phyloP scores from a whole-genome alignment of 441 rosid species.

The Gossypium gossypioides region DNA sequence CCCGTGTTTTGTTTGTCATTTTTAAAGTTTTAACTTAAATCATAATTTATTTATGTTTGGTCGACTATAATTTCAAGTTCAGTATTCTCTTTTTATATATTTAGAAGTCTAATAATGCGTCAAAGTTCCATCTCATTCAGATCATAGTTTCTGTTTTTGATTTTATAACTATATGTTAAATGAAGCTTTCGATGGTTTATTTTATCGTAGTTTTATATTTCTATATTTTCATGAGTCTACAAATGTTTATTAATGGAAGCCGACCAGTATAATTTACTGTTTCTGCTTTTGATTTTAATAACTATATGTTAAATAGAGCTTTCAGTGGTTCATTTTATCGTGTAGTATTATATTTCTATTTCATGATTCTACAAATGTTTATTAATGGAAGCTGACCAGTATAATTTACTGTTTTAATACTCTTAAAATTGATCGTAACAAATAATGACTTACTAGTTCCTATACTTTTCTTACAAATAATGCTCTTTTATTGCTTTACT shows the following conservation, averaged over 20 bases:
- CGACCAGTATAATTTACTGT: background rate
- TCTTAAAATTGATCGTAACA: background rate
- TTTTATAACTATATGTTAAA: background rate
- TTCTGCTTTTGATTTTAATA: no score
- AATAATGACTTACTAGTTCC: background rate
- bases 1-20: background rate
- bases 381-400: background rate
- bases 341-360: no score
- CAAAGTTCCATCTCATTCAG: background rate
- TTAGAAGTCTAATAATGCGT: background rate
- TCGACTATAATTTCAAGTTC: background rate
- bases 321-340: no score
- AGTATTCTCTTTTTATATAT: background rate
- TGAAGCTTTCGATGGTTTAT: background rate
- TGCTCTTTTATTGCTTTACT: background rate
- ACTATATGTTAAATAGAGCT: no score
- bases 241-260: background rate
- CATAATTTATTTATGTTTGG: background rate
- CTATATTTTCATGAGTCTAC: background rate
- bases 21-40: background rate
- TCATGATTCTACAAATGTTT: no score
- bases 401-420: background rate
- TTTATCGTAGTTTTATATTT: background rate
- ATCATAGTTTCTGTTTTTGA: background rate
- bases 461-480: background rate